Evolutionary conservation across 768 basidiomycete genomes (phyloP).

Genomic region (Hydnum rufescens): DNA sequence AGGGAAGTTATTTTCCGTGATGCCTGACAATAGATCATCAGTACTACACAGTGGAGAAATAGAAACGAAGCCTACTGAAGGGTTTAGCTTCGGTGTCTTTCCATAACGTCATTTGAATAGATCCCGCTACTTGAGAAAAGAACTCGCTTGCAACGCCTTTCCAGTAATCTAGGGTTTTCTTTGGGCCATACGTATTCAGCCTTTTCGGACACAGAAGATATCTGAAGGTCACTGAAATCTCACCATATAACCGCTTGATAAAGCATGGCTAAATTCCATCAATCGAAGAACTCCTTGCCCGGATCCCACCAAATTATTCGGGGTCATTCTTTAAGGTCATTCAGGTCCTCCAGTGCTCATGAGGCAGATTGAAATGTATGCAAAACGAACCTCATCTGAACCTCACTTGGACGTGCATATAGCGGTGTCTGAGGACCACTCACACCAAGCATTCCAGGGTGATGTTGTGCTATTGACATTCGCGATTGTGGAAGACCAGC

Average conservation of each 20-base stretch:
- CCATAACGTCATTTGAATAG: constrained; percentile 63
- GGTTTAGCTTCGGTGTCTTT: constrained; percentile 78
- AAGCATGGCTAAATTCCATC: constrained; percentile 47
- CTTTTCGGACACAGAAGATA: too few species aligned
- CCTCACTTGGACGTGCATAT: too few species aligned
- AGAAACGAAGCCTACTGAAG: constrained; percentile 41
- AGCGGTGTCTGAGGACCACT: too few species aligned
- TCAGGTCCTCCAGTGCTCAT: too few species aligned
- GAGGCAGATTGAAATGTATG: too few species aligned
- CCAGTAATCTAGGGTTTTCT: too few species aligned
- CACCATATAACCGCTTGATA: constrained; percentile 33
- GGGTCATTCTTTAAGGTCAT: too few species aligned
- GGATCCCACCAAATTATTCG: constrained; percentile 7
- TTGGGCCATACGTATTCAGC: too few species aligned
- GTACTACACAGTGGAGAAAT: not conserved
- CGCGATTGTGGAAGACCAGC: too few species aligned
- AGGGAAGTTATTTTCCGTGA: constrained; percentile 57
- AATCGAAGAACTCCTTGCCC: constrained; percentile 49
- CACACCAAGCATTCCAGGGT: too few species aligned
- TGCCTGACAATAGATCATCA: constrained; percentile 29
- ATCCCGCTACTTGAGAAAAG: constrained; percentile 40
- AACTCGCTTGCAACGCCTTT: constrained; percentile 40
- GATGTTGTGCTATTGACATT: too few species aligned
- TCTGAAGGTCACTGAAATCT: constrained; percentile 20
- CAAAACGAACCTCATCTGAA: too few species aligned